A percentile compares a stretch with the other conserved stretches of the same genome.
Evolutionary conservation across 768 basidiomycete genomes (phyloP).

Genomic region (Sporobolomyces phaffii): DNA sequence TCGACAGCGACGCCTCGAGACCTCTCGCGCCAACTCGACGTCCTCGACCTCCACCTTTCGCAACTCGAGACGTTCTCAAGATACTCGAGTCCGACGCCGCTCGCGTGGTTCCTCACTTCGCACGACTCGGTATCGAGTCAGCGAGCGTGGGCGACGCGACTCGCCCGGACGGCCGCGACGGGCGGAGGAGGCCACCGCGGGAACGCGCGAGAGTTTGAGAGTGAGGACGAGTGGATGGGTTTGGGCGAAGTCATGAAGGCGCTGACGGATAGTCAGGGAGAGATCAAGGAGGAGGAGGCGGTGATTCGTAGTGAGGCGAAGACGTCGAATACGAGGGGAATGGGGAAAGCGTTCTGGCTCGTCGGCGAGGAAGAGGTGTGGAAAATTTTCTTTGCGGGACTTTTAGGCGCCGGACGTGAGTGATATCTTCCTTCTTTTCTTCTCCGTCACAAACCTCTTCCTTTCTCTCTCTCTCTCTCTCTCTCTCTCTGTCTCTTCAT

Average conservation of each 20-base stretch:
- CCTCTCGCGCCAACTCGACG: slow-evolving; percentile 76
- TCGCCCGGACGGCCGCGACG: slow-evolving; percentile 57
- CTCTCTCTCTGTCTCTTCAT: too few species aligned
- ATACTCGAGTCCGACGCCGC: slow-evolving; percentile 74
- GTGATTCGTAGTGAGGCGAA: too few species aligned
- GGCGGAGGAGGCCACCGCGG: slow-evolving; percentile 40
- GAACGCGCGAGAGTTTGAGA: slow-evolving; percentile 52
- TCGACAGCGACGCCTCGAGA: slow-evolving; percentile 55
- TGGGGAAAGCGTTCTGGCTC: slow-evolving; percentile 74
- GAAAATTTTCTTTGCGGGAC: slow-evolving; percentile 75
- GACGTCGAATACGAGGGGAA: slow-evolving; percentile 51
- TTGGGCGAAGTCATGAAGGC: slow-evolving; percentile 85
- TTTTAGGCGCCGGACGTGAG: slow-evolving; percentile 83
- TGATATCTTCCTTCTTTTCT: slow-evolving; percentile 41
- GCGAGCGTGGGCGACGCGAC: slow-evolving; percentile 73
- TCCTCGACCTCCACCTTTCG: slow-evolving; percentile 88
- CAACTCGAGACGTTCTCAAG: slow-evolving; percentile 83
- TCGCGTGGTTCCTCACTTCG: slow-evolving; percentile 87
- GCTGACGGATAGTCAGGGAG: slow-evolving; percentile 51
- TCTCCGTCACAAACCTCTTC: too few species aligned
- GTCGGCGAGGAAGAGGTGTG: slow-evolving; percentile 65
- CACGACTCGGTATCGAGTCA: slow-evolving; percentile 62
- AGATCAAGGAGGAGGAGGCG: too few species aligned
- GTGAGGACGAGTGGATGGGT: slow-evolving; percentile 75
- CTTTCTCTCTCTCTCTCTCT: too few species aligned